Evolutionary conservation across 2,329 filamentous ascomycete species (phyloP).

Genomic region (Scytalidium lignicola): DNA sequence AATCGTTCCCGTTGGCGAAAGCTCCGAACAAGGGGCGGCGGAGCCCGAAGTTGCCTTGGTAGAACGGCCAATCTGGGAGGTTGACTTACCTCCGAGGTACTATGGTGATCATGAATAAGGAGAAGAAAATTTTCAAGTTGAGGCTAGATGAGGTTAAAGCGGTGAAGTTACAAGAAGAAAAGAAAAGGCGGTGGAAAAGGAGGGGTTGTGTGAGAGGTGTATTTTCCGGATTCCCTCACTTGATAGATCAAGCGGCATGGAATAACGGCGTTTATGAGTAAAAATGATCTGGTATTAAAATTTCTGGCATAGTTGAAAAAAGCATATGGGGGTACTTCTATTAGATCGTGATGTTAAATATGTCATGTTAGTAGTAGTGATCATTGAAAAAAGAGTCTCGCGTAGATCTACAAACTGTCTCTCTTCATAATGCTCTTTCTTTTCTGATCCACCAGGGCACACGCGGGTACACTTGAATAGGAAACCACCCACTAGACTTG

Average conservation of each 20-base stretch:
- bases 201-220: neutral
- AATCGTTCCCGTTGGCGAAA: constrained; percentile 41
- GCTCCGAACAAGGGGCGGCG: constrained; percentile 25
- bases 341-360: neutral
- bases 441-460: too few species aligned
- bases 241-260: neutral
- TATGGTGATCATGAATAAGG: constrained; percentile 51
- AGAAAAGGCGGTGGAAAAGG: neutral
- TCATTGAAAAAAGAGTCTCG: neutral
- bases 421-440: too few species aligned
- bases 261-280: neutral
- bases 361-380: neutral
- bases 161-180: neutral
- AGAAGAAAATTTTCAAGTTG: constrained; percentile 20
- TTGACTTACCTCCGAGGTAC: constrained; percentile 70
- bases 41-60: constrained; percentile 77
- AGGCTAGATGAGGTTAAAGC: neutral
- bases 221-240: neutral
- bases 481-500: too few species aligned
- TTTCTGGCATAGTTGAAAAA: neutral
- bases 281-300: neutral
- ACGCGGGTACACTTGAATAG: too few species aligned
- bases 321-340: neutral
- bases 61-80: constrained; percentile 79
- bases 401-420: too few species aligned